Conservation (phyloP, 2,329 filamentous ascomycete genomes). For the Chaetomium globosum region DNA sequence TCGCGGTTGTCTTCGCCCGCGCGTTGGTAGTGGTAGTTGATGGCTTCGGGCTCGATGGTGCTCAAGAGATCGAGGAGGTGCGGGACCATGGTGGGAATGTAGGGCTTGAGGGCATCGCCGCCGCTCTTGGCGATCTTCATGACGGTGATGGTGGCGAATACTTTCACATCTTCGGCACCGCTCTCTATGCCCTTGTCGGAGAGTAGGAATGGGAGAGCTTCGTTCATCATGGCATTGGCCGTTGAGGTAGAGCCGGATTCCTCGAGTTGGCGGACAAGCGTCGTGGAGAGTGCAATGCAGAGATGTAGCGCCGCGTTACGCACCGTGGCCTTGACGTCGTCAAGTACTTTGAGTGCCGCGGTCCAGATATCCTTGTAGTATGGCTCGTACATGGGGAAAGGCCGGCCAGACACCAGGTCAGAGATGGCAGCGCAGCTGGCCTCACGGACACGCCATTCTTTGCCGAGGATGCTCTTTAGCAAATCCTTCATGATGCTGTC, state of each 20-base stretch:
- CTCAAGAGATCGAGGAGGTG: constrained; percentile 81
- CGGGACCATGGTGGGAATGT: constrained; percentile 79
- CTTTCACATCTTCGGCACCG: constrained; percentile 81
- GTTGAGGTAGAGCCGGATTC: constrained; percentile 71
- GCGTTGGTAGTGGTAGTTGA: constrained; percentile 92
- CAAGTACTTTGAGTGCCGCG: constrained; percentile 83
- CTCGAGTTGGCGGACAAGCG: constrained; percentile 82
- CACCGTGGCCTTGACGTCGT: constrained; percentile 94
- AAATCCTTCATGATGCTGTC: constrained; percentile 87
- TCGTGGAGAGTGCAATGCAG: constrained; percentile 81
- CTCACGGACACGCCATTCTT: constrained; percentile 91
- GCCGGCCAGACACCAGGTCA: constrained; percentile 81
- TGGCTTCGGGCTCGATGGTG: constrained; percentile 81
- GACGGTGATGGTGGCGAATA: constrained; percentile 80
- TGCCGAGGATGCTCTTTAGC: constrained; percentile 80
- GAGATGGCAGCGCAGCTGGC: constrained; percentile 89
- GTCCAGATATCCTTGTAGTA: constrained; percentile 86
- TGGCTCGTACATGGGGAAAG: constrained; percentile 74
- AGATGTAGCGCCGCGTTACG: constrained; percentile 77
- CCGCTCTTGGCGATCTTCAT: constrained; percentile 89
- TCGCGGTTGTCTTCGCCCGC: constrained; percentile 84
- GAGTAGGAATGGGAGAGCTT: constrained; percentile 86
- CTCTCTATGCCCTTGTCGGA: constrained; percentile 89
- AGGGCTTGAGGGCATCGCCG: constrained; percentile 74
- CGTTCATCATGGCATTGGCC: constrained; percentile 76